These are phyloP conservation scores for Podila clonocystis DNA, from an alignment of 192 early-diverging fungal genomes.

Conservation along the genomic window DNA sequence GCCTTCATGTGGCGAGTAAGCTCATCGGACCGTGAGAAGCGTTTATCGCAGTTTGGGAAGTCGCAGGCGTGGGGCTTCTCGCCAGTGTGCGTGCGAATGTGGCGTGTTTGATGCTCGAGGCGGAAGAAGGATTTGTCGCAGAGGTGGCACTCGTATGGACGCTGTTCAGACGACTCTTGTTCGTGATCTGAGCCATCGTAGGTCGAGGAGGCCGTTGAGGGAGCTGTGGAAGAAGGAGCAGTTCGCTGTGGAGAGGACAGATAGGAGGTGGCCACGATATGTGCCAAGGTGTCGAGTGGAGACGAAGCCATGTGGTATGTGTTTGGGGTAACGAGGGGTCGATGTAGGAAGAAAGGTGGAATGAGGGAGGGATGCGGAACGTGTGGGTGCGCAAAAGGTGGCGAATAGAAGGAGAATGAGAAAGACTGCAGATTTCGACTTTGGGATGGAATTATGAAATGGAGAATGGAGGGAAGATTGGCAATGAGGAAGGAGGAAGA, in stretches of 20 bases:
- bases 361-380: neutral
- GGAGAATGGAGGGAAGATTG: neutral
- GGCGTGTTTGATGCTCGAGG: slow-evolving; percentile 83
- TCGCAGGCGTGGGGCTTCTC: slow-evolving; percentile 84
- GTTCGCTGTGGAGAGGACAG: neutral
- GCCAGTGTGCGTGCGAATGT: slow-evolving; percentile 86
- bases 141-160: slow-evolving; percentile 80
- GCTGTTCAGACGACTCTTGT: slow-evolving; percentile 27
- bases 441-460: neutral
- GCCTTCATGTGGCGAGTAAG: slow-evolving; percentile 77
- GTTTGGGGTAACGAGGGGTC: too few relatives aligned
- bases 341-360: neutral
- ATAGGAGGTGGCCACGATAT: neutral
- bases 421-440: neutral
- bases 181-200: slow-evolving; percentile 35
- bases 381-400: neutral
- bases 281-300: neutral
- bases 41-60: slow-evolving; percentile 80
- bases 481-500: neutral
- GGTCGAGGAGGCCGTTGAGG: slow-evolving; percentile 19
- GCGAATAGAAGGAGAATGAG: neutral
- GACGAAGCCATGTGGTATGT: neutral
- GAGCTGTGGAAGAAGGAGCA: neutral
- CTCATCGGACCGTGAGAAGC: slow-evolving; percentile 83
- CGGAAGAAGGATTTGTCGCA: slow-evolving; percentile 82